Base-by-base conservation (phyloP, 164 flowering plant species). In the Sedum album region DNA sequence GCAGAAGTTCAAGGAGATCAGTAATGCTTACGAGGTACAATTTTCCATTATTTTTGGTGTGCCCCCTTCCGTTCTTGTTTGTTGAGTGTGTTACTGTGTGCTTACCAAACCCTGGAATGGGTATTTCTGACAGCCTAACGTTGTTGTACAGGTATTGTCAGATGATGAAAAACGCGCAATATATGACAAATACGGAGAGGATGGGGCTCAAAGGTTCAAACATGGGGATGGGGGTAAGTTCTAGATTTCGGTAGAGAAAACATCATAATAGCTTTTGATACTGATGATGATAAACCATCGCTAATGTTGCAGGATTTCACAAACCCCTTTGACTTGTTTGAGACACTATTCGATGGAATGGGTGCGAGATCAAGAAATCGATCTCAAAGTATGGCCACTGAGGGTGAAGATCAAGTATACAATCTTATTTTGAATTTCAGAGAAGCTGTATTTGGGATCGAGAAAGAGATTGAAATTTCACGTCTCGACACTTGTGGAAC, bases 171-270 rank as follows among this genome's bases (percentile, higher is more conserved):
- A 94, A 73, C 81, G 92, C 25, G 87, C 97, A 33, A 67, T 94
- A 18, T 94, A 94, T 77, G 99, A 94, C 77, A 88, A n/a, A 71
- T 94, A 86, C 74, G 99, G 99, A 17, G 99, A 94, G 80, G 97
- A 91, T n/a, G 70, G 97, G 96, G 30, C 87, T 91, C 46, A 91
- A 91, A 79, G 97, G 96, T 68, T 82, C 85, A 57, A 89, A 89
- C 46, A 81, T 82, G 82, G 97, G 93, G 71, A 85, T 71, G 80
- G 97, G 96, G 92, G 99, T 94, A 72, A 85, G 94, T 79, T 60
- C 60, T 68, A 4, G 25, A 38, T 64, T 9, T 10, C n/a, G 10
- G 26, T 44, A 5, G 48, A 44, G 10, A 15, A 44, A 44, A 15
- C 15, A 3, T 15, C 48, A 44, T 13, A 15, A 11, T 44, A 44